Base-by-base conservation (phyloP, 768 basidiomycete species). In the Termitomyces sp. region DNA sequence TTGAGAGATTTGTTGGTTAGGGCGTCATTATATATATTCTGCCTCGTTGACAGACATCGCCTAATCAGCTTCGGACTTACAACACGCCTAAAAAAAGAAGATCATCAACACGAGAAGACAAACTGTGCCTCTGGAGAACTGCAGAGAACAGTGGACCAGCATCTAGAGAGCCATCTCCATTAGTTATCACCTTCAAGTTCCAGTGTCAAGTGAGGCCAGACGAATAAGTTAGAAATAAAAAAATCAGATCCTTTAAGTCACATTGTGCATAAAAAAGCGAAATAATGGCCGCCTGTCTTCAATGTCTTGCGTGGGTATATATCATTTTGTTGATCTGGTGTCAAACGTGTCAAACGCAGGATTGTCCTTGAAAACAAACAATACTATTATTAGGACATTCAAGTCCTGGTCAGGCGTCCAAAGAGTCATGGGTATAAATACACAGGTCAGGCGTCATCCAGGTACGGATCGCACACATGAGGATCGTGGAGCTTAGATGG, bases 401-500 rank as follows among this genome's bases (percentile, higher is more conserved):
- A 12, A 4, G 4, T 14, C 5, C 12, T n/a, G 27, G 1, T 4
- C 34, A 36, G 27, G 18, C 22, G 16, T 33, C 2, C 44, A 46
- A 37, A 24, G 18, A 36, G 10, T 47, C 26, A n/a, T 33, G 36
- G 33, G 46, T 26, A 47, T 32, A 16, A 24, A 43, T n/a, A n/a
- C n/a, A n/a, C 40, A 43, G 16, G 24, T 58, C 8, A 45, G 32
- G 53, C 7, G 33, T 46, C 32, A 13, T 13, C 65, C 55, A 72
- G 65, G 65, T 84, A 90, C 0, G 79, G 75, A 30, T 67, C 83
- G 64, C 89, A 91, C n/a, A 91, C 88, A 56, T 82, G 64, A 0
- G 83, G 77, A 64, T 91, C 70, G 59, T 85, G 56, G 34, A 82
- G 68, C 59, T 72, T 57, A 0, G 86, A 76, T 3, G 89, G 89